A percentile compares a stretch with the other conserved stretches of the same genome.
Conservation (phyloP, 257 asterid genomes). For the Solanum appendiculatum region DNA sequence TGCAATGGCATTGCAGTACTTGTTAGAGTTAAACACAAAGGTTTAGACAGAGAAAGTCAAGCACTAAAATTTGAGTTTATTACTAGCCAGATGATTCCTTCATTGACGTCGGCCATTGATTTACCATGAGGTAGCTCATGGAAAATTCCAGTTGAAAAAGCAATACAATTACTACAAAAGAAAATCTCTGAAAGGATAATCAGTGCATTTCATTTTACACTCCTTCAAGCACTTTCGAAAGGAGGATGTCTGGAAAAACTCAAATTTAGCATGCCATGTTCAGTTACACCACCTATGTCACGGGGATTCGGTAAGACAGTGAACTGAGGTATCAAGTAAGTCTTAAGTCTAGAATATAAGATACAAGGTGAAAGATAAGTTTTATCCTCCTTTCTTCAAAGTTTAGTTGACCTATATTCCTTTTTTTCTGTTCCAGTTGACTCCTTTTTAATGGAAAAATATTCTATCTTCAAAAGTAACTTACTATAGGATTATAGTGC, state of each 20-base stretch:
- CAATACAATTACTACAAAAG: not conserved
- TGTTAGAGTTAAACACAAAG: not conserved
- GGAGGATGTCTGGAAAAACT: not conserved
- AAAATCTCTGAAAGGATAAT: not conserved
- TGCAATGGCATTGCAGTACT: not conserved
- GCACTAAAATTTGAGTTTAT: not conserved
- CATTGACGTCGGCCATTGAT: not conserved
- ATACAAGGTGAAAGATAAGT: not conserved
- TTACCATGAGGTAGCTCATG: not conserved
- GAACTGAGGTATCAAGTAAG: not conserved
- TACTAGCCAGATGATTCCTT: not conserved
- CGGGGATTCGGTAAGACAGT: not conserved
- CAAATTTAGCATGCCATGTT: not conserved
- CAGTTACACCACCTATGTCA: not conserved
- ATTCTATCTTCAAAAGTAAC: not conserved
- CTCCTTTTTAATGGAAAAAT: not conserved
- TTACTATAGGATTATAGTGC: not conserved
- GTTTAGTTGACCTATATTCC: not conserved
- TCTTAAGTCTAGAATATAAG: not conserved
- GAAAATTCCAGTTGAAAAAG: not conserved
- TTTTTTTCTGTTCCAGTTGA: not conserved
- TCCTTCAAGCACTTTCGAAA: not conserved
- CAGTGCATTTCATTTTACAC: not conserved
- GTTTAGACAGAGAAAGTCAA: not conserved
- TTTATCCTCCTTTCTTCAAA: not conserved